Evolutionary conservation across 441 rosid genomes (phyloP), one percentile per base, ranked within the genome.

Genomic region (Heliophila coronopifolia): DNA sequence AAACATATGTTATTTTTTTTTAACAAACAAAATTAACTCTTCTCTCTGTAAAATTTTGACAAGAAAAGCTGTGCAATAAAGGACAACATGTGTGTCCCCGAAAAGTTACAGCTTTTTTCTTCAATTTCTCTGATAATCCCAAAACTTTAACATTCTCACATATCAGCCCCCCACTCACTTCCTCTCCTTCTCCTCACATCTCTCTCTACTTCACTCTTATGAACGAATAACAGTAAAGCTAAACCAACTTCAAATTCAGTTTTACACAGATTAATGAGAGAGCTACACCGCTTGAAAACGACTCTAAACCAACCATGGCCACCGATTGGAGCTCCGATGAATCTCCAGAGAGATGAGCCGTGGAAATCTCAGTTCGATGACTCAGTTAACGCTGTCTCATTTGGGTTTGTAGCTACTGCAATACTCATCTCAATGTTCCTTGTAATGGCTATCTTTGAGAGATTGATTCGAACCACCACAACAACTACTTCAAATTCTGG

Each of bases 321-420:
- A 13, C 97, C 97, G 27, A 50, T 72, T 3, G 95, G 78, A 65
- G 78, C 97, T 45, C 86, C 92, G 12, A 22, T 72, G 68, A 75
- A 68, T 61, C 46, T 61, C 54, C 78, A 70, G 43, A 64, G 74
- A 60, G 81, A 70, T 18, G 86, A 75, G 31, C 83, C 76, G 20
- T 81, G 84, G 87, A 77, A 70, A 41, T 71, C 74, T 12, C 59
- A 23, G 13, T 83, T 75, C 25, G 94, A 80, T 43, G 78, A 83
- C 72, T 83, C 95, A 7, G 92, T 81, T 26, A 83, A 77, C 61
- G 95, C 99, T 0, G 95, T 92, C 37, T 92, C 97, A 7, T 88
- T 92, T 70, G 97, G 99, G 4, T 92, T 83, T 45, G 96, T 91
- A 3, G 98, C 98, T 43, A 85, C 99, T 24, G 99, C 99, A 50